phyloP scores from a whole-genome alignment of 331 rosid genomes.

The Telfairia occidentalis region DNA sequence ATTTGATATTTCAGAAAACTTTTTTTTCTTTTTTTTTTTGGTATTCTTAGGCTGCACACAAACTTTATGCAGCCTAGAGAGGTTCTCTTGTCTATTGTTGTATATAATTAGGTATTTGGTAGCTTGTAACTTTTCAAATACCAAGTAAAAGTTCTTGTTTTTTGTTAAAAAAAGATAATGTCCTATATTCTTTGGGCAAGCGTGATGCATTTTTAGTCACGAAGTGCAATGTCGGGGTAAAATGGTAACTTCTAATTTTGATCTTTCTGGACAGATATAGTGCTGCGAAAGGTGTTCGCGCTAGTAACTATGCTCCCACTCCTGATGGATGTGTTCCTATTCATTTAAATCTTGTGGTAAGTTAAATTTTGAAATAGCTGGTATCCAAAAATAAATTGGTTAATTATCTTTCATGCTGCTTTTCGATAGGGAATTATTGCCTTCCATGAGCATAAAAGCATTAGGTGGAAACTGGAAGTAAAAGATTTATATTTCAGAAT shows the following conservation, averaged over 20 bases:
- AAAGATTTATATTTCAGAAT: neutral
- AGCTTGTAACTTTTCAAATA: neutral
- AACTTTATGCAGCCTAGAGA: neutral
- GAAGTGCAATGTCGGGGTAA: neutral
- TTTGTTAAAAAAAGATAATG: neutral
- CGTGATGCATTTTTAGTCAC: neutral
- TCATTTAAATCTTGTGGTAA: slow-evolving; percentile 92
- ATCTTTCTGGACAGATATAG: slow-evolving; percentile 48
- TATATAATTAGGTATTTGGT: too few species aligned
- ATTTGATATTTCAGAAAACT: neutral
- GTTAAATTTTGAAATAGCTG: neutral
- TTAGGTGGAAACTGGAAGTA: neutral
- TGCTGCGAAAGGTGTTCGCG: slow-evolving; percentile 32
- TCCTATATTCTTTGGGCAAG: neutral
- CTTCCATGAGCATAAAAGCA: neutral
- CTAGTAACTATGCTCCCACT: slow-evolving; percentile 31
- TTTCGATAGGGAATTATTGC: neutral
- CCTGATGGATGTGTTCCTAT: slow-evolving; percentile 72
- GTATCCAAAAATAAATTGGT: neutral
- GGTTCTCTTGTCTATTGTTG: neutral
- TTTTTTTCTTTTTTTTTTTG: neutral
- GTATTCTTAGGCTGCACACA: neutral
- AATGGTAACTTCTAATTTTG: neutral
- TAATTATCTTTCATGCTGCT: neutral
- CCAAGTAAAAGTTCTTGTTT: neutral